Base-by-base conservation (phyloP, 352 stramenopile genomes). In the Pythium folliculosum region DNA sequence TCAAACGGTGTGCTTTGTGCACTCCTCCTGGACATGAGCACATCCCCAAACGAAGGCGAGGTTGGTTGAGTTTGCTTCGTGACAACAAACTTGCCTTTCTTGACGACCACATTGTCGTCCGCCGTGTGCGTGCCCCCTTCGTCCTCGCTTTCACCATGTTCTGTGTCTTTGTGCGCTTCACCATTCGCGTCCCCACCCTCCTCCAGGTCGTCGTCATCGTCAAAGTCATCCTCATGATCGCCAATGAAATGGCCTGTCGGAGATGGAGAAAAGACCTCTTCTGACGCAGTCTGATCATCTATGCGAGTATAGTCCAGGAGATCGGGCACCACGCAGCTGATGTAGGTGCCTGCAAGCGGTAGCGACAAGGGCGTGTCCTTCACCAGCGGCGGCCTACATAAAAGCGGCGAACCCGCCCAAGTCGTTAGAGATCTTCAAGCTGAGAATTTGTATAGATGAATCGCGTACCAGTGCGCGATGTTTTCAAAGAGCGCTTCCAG, bases 401-500 rank as follows among this genome's bases (percentile, higher is more conserved):
- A 19, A 40, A 8, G 9, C 40, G 71, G 25, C 53, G 2, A 40
- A 37, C 22, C 27, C 48, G 9, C 5, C 13, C 8, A 57, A 17
- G 4, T n/a, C 17, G 40, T 21, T n/a, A 21, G 13, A 19, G 9
- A 47, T n/a, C 14, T 47, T n/a, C 14, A 19, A 12, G 17, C 13
- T 21, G 14, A 47, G 6, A 21, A 8, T 47, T 0, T 47, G 6
- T 8, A 13, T 16, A 21, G 14, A 38, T 16, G 17, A 6, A 38
- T 49, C 19, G 13, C 14, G 9, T 23, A 94, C 86, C 84, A 92
- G 40, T 78, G 72, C 12, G 72, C 58, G 40, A 95, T 86, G 69
- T 91, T 89, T 38, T 89, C 77, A 62, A 89, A 90, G 2, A 94
- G 70, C 2, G 87, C 84, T 37, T 83, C 65, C 14, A 96, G 76